Base-by-base conservation (phyloP, 2,329 filamentous ascomycete species). In the Nemania sp. region DNA sequence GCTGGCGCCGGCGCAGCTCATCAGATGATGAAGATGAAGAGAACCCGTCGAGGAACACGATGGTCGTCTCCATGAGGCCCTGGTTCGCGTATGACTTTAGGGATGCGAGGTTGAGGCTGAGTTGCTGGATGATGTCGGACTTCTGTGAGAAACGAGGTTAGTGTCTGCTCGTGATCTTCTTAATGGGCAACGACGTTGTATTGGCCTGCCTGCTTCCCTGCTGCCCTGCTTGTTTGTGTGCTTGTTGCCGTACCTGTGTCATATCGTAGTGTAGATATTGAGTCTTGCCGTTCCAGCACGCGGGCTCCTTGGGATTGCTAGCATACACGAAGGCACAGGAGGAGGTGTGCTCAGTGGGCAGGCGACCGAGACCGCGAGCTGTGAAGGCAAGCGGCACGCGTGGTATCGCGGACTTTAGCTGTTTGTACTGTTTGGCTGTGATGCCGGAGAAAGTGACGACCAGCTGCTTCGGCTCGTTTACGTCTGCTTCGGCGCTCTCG, bases 361-460 rank as follows among this genome's bases (percentile, higher is more conserved):
- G 66, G 9, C 71, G 66, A 63, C 77, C 77, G 77, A 77, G 28
- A 69, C 66, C 53, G 79, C 64, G 59, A 17, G 66, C 77, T 6
- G 72, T 74, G 54, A 86, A 86, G 1, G 78, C 72, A 9, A 77
- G 76, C 22, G 73, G 67, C 19, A 73, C 63, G 11, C 64, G 62
- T 23, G 70, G 67, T 45, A 78, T 70, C 6, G 76, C 72, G n/a
- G 75, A 70, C 51, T 76, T 72, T 20, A 80, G 50, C 34, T 66
- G 60, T 45, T 69, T 62, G 46, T 76, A 72, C 41, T 79, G 76
- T 36, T 75, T 65, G 14, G 72, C 61, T 15, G 75, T 77, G 70
- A 80, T 73, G 64, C 84, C 82, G 65, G 86, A 79, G 45, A 87
- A 72, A 61, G 83, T 69, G 46, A 87, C 71, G 22, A 88, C 70